These are phyloP conservation scores for Scleroderma citrinum DNA, from an alignment of 768 basidiomycete genomes.

Conservation along the genomic window DNA sequence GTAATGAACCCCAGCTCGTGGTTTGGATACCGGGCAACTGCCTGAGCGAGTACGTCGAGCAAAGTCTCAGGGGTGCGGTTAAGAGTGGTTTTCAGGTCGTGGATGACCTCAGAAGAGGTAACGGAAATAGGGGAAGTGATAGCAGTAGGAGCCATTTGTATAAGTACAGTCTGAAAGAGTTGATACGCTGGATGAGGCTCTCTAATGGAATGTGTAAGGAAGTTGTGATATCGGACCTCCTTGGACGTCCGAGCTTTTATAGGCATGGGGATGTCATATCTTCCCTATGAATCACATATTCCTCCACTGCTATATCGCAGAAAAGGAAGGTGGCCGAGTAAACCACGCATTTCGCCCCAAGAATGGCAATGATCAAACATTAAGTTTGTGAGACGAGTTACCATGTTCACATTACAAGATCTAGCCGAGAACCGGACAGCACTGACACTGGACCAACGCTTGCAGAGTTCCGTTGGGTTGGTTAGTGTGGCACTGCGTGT, in stretches of 20 bases:
- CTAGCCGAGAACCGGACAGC: background rate
- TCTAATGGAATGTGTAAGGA: constrained; percentile 1
- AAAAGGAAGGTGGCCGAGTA: background rate
- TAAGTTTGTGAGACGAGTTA: background rate
- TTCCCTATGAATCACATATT: background rate
- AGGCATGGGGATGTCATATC: constrained; percentile 1
- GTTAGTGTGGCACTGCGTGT: no score
- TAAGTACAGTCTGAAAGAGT: background rate
- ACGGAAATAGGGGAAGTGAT: background rate
- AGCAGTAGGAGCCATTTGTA: constrained; percentile 14
- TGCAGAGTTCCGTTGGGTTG: no score
- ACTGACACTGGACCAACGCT: background rate
- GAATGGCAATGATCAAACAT: background rate
- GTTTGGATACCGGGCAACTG: constrained; percentile 2
- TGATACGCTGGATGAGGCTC: background rate
- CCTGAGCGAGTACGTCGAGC: constrained; percentile 8
- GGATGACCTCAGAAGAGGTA: constrained; percentile 7
- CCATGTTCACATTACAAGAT: no score
- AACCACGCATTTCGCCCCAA: background rate
- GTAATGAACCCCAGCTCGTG: constrained; percentile 9
- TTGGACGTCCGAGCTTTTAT: constrained; percentile 16
- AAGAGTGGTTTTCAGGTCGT: constrained; percentile 7
- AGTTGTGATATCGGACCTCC: constrained; percentile 3
- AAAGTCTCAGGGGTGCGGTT: constrained; percentile 1
- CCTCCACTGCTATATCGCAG: background rate